Conservation (phyloP, 164 flowering plant genomes). For the Vitis riparia region DNA sequence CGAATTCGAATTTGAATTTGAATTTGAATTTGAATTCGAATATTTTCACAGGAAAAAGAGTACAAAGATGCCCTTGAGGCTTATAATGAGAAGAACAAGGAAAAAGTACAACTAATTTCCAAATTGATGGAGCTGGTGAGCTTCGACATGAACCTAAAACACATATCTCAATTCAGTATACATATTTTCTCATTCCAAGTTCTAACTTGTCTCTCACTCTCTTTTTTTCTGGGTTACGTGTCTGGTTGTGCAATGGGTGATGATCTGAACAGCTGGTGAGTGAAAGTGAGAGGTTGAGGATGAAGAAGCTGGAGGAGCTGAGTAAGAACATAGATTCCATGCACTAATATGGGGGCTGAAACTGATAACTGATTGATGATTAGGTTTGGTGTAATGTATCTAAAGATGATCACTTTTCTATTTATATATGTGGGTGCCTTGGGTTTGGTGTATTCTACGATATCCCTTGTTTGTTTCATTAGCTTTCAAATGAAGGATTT, state of each 20-base stretch:
- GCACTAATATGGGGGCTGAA: conserved; percentile 22
- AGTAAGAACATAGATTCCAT: conserved; percentile 61
- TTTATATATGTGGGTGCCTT: conserved; percentile 28
- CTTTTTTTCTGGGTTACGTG: neutral
- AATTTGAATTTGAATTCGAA: neutral
- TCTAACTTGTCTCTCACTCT: neutral
- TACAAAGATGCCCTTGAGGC: conserved; percentile 74
- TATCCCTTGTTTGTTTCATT: conserved; percentile 15
- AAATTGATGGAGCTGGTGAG: conserved; percentile 70
- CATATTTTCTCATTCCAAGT: no score
- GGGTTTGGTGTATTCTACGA: conserved; percentile 21
- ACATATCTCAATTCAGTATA: no score
- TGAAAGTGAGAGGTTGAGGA: conserved; percentile 73
- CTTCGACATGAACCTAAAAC: neutral
- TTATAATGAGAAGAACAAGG: conserved; percentile 71
- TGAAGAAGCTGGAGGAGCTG: conserved; percentile 82
- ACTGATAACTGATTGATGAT: conserved; percentile 21
- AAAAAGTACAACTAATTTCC: conserved; percentile 62
- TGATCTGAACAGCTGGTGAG: conserved; percentile 57
- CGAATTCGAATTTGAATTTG: neutral
- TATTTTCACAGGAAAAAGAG: conserved; percentile 51
- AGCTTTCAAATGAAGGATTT: conserved; percentile 15
- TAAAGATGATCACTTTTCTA: conserved; percentile 17
- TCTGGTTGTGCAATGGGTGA: neutral
- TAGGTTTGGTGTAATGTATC: conserved; percentile 41